phyloP scores from a whole-genome alignment of 495 filamentous ascomycete species.

The Penicillium daleae region DNA sequence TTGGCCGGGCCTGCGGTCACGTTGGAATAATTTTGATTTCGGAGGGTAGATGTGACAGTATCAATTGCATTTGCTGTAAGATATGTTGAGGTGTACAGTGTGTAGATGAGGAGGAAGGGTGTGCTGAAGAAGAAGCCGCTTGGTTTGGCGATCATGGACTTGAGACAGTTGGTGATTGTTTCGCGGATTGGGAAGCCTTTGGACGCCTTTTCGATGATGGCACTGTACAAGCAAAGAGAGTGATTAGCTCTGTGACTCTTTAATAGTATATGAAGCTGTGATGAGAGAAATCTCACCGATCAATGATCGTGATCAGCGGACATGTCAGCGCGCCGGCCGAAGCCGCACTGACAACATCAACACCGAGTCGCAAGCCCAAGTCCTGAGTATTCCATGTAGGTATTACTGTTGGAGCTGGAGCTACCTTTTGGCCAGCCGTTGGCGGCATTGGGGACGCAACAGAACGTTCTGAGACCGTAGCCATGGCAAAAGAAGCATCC shows the following conservation, averaged over 20 bases:
- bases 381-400: conserved; percentile 77
- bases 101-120: conserved; percentile 85
- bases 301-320: conserved; percentile 88
- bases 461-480: conserved; percentile 30
- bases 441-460: conserved; percentile 16
- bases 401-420: not conserved
- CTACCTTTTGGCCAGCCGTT: not conserved
- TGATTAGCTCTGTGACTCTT: not conserved
- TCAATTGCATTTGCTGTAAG: conserved; percentile 88
- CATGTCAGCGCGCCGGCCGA: conserved; percentile 82
- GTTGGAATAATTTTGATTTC: conserved; percentile 55
- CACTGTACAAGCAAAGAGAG: conserved; percentile 50
- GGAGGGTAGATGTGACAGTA: conserved; percentile 70
- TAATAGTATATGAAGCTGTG: not conserved
- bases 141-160: conserved; percentile 67
- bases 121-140: conserved; percentile 72
- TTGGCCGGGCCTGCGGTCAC: conserved; percentile 77
- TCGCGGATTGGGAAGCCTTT: conserved; percentile 71
- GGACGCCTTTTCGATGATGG: conserved; percentile 94
- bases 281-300: conserved; percentile 62
- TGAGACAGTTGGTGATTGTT: conserved; percentile 67
- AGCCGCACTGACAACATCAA: conserved; percentile 75
- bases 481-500: conserved; percentile 34
- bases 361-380: conserved; percentile 65
- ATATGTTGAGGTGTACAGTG: conserved; percentile 90